Evolutionary conservation across 2,329 filamentous ascomycete species (phyloP), one percentile per base, ranked within the genome.

Genomic region (Alternaria solani): DNA sequence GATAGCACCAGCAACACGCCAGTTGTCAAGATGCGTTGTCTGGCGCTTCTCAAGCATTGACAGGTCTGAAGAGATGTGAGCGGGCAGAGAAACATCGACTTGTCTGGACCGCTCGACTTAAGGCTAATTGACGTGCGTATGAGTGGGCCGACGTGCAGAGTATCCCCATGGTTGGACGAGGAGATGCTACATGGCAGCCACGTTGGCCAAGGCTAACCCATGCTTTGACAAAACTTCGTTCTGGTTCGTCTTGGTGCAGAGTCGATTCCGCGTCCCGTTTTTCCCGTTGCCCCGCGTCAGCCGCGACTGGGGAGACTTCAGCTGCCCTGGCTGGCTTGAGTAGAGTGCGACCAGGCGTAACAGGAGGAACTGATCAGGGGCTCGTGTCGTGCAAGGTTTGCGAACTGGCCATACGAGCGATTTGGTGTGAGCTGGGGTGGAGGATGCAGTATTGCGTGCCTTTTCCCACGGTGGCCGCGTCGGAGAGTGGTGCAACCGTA

Each of bases 211-310:
- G 39, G 39, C 48, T 23, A 38, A 32, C 46, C 47, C 47, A 57
- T 43, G 46, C 34, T 57, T 32, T 52, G 20, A 57, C 30, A 20
- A 52, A 18, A 4, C 9, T 26, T 7, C 39, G 25, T 46, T 52
- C 55, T 52, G 52, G 55, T 41, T 14, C 39, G n/a, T 52, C 41
- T 39, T 57, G 39, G 55, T 32, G 18, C 3, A 46, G 30, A 18
- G 47, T 23, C n/a, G 32, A 52, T n/a, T 52, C 25, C 30, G 39
- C 25, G n/a, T 46, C 55, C 55, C 47, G 52, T 8, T 52, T 57
- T 14, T 52, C 55, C 47, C 52, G 20, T 46, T 39, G 5, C 9
- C 16, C 26, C 18, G 9, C 25, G 23, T 57, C n/a, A 57, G 39
- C 14, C 39, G 23, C 46, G 4, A 42, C 42, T 20, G 3, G 25